Base-by-base conservation (phyloP, 1,284 basidiomycete genomes). In the Irpex sp. region DNA sequence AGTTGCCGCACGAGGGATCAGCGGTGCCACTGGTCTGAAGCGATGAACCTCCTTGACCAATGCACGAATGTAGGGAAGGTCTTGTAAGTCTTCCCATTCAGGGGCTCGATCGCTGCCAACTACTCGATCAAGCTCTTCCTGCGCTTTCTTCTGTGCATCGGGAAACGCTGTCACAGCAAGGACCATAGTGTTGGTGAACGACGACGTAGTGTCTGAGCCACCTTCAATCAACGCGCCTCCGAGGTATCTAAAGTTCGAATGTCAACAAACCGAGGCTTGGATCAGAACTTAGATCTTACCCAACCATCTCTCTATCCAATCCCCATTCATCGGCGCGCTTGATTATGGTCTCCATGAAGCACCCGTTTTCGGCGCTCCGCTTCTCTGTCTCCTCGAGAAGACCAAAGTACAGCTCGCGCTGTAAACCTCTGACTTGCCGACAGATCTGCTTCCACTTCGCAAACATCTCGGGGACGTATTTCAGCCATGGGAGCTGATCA, bases 41-140 rank as follows among this genome's bases (percentile, higher is more conserved):
- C 75, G 65, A 47, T 76, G 48, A 2, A 70, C 64, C 68, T 81
- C 79, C 59, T 76, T 74, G 15, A 79, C 71, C 3, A 76, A 55
- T 0, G 77, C 77, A 17, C 72, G 65, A 19, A 77, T 63, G 65
- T 79, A 80, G 0, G 76, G 75, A 26, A 80, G 62, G 5, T 68
- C 62, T 4, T 67, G 61, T 13, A 73, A 55, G 62, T 81, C 79
- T 2, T 70, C 69, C 21, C 75, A 70, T 5, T 68, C 68, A 0
- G 80, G 80, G 11, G 74, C 47, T 34, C 77, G 64, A 6, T 73
- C 71, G 4, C 54, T 49, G 1, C 78, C 77, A 44, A 78, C 68
- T 15, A 79, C 72, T 13, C 64, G 60, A 65, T 80, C 78, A 19
- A 81, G 65, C 67, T 80, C 77, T 49, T 66, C 70, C 40, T 75